Conservation (phyloP, 2,329 filamentous ascomycete species). For the Arthrinium puccinioides region DNA sequence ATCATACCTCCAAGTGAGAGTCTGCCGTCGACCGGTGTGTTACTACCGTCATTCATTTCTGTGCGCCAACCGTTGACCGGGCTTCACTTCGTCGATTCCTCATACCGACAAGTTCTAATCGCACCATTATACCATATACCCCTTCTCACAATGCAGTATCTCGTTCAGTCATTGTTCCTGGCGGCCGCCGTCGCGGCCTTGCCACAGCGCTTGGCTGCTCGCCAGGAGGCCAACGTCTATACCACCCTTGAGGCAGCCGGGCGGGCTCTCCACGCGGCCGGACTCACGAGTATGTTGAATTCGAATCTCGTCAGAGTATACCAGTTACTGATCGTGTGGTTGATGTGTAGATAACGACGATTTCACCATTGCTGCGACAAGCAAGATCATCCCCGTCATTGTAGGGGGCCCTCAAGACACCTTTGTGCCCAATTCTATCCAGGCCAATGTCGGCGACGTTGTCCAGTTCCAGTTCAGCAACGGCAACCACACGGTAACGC, state of each 20-base stretch:
- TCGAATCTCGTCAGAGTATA: too few species aligned
- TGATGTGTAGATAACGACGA: background rate
- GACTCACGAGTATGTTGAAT: background rate
- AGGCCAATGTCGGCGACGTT: constrained; percentile 27
- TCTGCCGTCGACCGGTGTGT: constrained; percentile 6
- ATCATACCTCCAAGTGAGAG: too few species aligned
- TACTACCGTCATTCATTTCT: constrained; percentile 1
- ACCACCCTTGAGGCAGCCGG: constrained; percentile 5
- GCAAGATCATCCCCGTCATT: constrained; percentile 25
- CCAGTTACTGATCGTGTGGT: too few species aligned
- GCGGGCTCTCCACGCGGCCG: background rate
- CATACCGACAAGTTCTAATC: background rate
- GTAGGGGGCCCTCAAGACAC: constrained; percentile 28
- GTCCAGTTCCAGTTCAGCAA: constrained; percentile 36
- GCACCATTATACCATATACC: background rate
- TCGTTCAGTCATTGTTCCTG: constrained; percentile 1
- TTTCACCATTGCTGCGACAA: constrained; percentile 3
- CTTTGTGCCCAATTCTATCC: constrained; percentile 28
- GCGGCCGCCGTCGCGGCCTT: constrained; percentile 4
- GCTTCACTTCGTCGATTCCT: constrained; percentile 1
- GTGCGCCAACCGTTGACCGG: constrained; percentile 3
- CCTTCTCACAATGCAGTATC: constrained; percentile 4
- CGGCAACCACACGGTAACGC: constrained; percentile 36
- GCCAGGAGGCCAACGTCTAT: background rate
- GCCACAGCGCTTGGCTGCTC: constrained; percentile 2